A percentile compares a stretch with the other conserved stretches of the same genome.
These are phyloP conservation scores for Fusarium fujikuroi DNA, from an alignment of 2,329 filamentous ascomycete genomes.

Conservation along the genomic window DNA sequence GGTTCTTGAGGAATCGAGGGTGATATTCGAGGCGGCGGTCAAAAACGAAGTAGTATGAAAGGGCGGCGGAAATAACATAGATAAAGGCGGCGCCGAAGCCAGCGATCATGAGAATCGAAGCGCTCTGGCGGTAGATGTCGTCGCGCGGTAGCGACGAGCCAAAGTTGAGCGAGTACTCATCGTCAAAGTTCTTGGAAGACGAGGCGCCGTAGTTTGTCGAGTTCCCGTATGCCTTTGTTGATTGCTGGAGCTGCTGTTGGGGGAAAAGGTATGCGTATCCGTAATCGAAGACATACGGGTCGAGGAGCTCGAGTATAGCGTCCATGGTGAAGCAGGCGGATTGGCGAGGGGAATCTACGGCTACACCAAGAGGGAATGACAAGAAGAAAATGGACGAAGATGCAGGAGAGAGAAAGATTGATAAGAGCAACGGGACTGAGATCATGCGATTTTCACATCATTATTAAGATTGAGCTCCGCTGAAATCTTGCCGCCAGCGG, in stretches of 20 bases:
- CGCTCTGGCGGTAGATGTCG: constrained; percentile 53
- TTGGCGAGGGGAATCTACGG: not conserved
- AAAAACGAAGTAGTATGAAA: constrained; percentile 77
- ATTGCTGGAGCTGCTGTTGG: constrained; percentile 25
- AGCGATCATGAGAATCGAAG: constrained; percentile 53
- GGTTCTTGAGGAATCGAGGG: constrained; percentile 60
- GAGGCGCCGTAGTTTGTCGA: constrained; percentile 25
- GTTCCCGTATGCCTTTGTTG: constrained; percentile 14
- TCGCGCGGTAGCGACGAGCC: constrained; percentile 53
- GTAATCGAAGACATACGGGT: constrained; percentile 55
- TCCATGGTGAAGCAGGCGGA: constrained; percentile 48
- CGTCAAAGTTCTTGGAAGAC: constrained; percentile 19
- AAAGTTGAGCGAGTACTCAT: constrained; percentile 31
- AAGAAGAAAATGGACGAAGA: not conserved
- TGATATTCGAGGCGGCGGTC: constrained; percentile 59
- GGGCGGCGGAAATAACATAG: constrained; percentile 75
- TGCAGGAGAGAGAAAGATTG: constrained; percentile 5
- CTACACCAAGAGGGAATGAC: not conserved
- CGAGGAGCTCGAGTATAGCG: constrained; percentile 53
- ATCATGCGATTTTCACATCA: constrained; percentile 23
- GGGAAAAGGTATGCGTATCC: constrained; percentile 54
- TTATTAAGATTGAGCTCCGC: constrained; percentile 29
- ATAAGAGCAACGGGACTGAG: constrained; percentile 11
- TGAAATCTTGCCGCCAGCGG: constrained; percentile 22
- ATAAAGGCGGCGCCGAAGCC: constrained; percentile 51